Evolutionary conservation across 179 eudicot species (phyloP), one percentile per base, ranked within the genome.

Genomic region (Carnegiea gigantea): DNA sequence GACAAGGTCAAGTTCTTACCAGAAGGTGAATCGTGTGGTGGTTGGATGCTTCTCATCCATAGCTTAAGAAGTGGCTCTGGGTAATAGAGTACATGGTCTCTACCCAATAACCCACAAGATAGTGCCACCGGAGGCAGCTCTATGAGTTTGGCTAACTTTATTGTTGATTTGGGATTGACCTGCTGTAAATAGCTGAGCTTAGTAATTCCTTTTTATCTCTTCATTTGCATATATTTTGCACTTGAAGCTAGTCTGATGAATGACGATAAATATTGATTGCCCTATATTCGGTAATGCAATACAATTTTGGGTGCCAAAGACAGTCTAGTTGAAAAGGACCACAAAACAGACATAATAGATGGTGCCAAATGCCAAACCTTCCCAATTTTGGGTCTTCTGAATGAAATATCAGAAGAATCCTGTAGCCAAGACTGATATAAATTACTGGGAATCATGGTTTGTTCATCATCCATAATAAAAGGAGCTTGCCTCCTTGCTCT

Each of bases 401-500:
- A 77, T 67, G 86, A 84, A 46, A 91, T 80, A 81, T 93, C 97
- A 73, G 92, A 80, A 26, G 95, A 71, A 86, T 86, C 75, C 83
- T 88, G 94, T 84, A 96, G 97, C 99, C 99, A 96, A 38, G 93
- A 85, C 81, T 96, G 99, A 88, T 93, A 96, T 74, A 91, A 78
- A 23, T 83, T 88, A 83, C 93, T 93, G 18, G 98, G 96, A 72
- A 96, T 91, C 83, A 96, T 90, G 49, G 87, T 92, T 82, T 91
- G 95, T 26, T 90, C 92, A 85, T 87, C 83, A 86, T 97, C 99
- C 91, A 97, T 91, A 20, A 82, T 67, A 75, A 80, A 65, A 78
- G 88, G 75, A 74, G 86, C 77, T 73, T 83, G 79, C 76, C 81
- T 89, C 84, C 88, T 89, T 86, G 86, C 86, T 83, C 81, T 92